phyloP scores from a whole-genome alignment of 1,139 yeast genomes.

The Taiozyma sp. region DNA sequence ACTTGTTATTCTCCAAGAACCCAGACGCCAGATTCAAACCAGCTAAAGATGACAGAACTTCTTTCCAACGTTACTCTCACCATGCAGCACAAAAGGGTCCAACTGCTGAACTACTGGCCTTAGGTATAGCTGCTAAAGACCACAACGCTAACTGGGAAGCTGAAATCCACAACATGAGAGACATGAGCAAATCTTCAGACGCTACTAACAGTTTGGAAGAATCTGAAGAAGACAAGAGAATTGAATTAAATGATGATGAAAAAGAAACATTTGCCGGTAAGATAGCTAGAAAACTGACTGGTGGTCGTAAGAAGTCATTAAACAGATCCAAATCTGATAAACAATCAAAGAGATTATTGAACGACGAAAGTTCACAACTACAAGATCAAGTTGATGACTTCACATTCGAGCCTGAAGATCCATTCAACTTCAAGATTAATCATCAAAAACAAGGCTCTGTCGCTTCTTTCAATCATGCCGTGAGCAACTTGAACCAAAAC shows the following conservation, averaged over 20 bases:
- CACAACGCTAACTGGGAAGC: conserved; percentile 67
- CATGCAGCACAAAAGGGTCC: conserved; percentile 27
- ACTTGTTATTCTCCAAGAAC: conserved; percentile 61
- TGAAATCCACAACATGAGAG: conserved; percentile 50
- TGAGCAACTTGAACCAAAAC: conserved; percentile 5
- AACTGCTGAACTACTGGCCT: conserved; percentile 57
- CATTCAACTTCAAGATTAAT: neutral
- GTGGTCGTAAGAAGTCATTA: conserved; percentile 15
- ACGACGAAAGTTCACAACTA: conserved; percentile 2
- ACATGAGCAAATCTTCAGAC: conserved; percentile 21
- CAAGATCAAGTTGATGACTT: conserved; percentile 3
- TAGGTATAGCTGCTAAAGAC: conserved; percentile 67
- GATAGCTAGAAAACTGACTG: conserved; percentile 27
- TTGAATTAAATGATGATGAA: conserved; percentile 16
- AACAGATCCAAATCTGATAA: conserved; percentile 1
- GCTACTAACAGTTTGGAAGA: conserved; percentile 5
- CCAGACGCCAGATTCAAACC: conserved; percentile 83
- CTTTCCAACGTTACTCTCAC: conserved; percentile 55
- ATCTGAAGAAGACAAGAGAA: conserved; percentile 13
- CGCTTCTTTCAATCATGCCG: conserved; percentile 15
- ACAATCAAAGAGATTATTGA: conserved; percentile 9
- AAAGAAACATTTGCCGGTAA: conserved; percentile 30
- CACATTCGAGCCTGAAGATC: conserved; percentile 8
- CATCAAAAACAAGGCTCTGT: conserved; percentile 16
- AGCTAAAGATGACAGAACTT: conserved; percentile 77